Base-by-base conservation (phyloP, 257 asterid genomes). In the Nicotiana knightiana region DNA sequence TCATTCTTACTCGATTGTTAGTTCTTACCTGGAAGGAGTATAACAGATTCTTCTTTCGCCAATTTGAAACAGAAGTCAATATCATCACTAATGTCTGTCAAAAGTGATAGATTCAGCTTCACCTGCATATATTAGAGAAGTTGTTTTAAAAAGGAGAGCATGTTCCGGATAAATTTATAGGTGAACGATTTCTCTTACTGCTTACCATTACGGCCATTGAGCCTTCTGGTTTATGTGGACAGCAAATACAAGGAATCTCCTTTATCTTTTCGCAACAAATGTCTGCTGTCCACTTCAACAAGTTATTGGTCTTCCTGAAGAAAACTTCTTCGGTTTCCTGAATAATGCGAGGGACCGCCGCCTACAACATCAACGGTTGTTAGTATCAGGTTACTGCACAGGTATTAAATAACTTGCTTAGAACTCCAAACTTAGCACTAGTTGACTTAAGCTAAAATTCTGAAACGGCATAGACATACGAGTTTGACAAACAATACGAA, bases 151-250 rank as follows among this genome's bases (percentile, higher is more conserved):
- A 46, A 4, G 59, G 26, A 70, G 26, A 46, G 43, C 79, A 73
- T 51, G 8, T 73, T 26, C 8, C 6, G 2, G 16, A 73, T 73
- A 24, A 37, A 26, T 26, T 6, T 73, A 73, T 28, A 6, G 62
- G 79, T 73, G 9, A 15, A 3, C 5, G 63, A 73, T 26, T 26
- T 73, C 43, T 73, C 62, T 71, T 37, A 15, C 4, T 54, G 32
- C 86, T 84, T 59, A 91, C 97, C 97, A 94, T 91, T 80, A 92
- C 82, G 11, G 96, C 91, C 98, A 93, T 94, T 15, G 98, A 89
- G 67, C 98, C 98, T 85, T 91, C 86, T 71, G 98, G 93, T 84
- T 92, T 92, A 37, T 85, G 65, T 12, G 97, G 92, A 81, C 97
- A 92, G 64, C 82, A 89, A 82, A 94, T 76, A 89, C 92, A 87